phyloP scores from a whole-genome alignment of 2,329 filamentous ascomycete species.

The Pyrenochaeta sp. region DNA sequence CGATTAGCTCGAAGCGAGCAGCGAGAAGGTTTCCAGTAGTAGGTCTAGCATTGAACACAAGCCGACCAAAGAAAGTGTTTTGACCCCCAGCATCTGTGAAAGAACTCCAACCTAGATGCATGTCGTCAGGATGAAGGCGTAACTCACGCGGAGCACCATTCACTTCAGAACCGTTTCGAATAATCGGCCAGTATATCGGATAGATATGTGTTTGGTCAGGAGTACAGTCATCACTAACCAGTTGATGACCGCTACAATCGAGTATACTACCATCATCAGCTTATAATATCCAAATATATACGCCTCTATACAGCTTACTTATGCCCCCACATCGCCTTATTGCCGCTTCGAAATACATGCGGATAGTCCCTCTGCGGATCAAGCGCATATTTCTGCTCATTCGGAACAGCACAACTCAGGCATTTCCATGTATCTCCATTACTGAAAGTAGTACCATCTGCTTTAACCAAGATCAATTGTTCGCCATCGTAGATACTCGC shows the following conservation, averaged over 20 bases:
- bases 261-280: conserved; percentile 25
- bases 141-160: conserved; percentile 53
- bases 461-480: conserved; percentile 54
- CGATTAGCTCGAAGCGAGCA: conserved; percentile 51
- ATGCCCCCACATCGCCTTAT: conserved; percentile 42
- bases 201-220: conserved; percentile 52
- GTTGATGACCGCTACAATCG: conserved; percentile 45
- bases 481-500: conserved; percentile 54
- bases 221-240: conserved; percentile 51
- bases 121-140: conserved; percentile 57
- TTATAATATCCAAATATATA: background rate
- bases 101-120: conserved; percentile 55
- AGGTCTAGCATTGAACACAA: conserved; percentile 53
- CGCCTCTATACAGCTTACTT: conserved; percentile 4
- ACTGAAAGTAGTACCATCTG: conserved; percentile 52
- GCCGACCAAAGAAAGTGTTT: conserved; percentile 47
- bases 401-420: conserved; percentile 55
- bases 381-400: conserved; percentile 37
- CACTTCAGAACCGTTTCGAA: conserved; percentile 39
- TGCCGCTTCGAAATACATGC: conserved; percentile 54
- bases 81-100: conserved; percentile 40
- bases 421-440: conserved; percentile 61
- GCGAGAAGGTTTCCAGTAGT: background rate
- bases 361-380: conserved; percentile 50
- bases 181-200: conserved; percentile 51